Base-by-base conservation (phyloP, 2,329 filamentous ascomycete species). In the Phaeoacremonium minimum region DNA sequence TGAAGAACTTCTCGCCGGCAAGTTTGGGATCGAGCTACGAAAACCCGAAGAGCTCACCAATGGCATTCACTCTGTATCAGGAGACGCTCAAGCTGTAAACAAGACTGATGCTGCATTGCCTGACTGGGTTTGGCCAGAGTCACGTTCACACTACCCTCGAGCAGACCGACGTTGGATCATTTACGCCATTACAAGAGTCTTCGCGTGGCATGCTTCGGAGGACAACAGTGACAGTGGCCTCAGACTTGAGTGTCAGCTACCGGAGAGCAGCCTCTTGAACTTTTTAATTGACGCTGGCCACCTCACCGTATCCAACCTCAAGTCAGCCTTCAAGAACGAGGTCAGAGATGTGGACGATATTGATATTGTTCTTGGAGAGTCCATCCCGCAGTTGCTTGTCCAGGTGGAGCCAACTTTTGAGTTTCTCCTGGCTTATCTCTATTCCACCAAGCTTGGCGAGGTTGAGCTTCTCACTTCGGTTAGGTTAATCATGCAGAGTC, bases 361-460 rank as follows among this genome's bases (percentile, higher is more conserved):
- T 1, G 69, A 73, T 29, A 55, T 64, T n/a, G 64, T 71, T 17
- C 60, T 75, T 12, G 69, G 80, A 9, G 75, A 76, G 20, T 77
- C 84, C 39, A 66, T 89, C 4, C 71, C 86, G 15, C 60, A 69
- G 30, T 68, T 80, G 30, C 62, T 89, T 26, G 71, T 75, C 1
- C 70, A 80, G 33, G 68, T 81, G n/a, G 85, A 89, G 48, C 75
- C 79, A 4, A 78, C 80, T 20, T 73, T 87, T 55, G 75, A 80
- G 34, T 64, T 87, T 3, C 67, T 89, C 28, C 69, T 82, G 30
- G 74, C 73, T 37, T 77, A 87, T 40, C 64, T 90, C 6, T 75
- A 77, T 28, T 71, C 73, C 6, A 84, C 83, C 7, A 76, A 78
- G 48, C 69, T 88, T 14, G 77, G 79, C 4, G 67, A 83, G 28